phyloP scores from a whole-genome alignment of 305 asterid species.

The Striga hermonthica region DNA sequence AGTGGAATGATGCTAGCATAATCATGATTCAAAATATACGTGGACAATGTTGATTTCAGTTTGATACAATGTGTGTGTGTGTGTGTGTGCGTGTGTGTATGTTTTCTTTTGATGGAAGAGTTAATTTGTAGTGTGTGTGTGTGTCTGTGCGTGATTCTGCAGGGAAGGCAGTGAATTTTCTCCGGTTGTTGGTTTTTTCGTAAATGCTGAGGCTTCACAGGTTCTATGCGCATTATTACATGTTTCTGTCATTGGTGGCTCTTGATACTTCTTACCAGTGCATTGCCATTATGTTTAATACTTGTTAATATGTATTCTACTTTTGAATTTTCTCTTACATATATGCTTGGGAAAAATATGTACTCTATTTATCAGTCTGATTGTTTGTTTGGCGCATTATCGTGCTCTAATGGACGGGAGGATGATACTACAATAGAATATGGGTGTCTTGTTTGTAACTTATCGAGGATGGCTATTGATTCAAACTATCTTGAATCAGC shows the following conservation, averaged over 20 bases:
- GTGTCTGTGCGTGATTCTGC: constrained; percentile 27
- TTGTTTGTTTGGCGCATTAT: constrained; percentile 1
- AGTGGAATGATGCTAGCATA: no score
- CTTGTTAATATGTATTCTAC: background rate
- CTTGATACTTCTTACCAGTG: no score
- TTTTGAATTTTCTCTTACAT: background rate
- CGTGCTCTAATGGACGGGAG: background rate
- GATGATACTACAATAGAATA: background rate
- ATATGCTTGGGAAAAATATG: background rate
- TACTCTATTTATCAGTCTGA: constrained; percentile 8
- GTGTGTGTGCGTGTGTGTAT: background rate
- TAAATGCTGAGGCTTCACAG: constrained; percentile 58
- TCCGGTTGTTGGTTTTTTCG: constrained; percentile 69
- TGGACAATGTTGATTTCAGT: background rate
- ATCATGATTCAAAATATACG: no score
- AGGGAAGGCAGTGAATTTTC: constrained; percentile 83
- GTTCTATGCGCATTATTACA: constrained; percentile 35
- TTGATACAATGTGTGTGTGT: background rate
- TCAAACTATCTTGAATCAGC: background rate
- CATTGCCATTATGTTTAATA: constrained; percentile 2
- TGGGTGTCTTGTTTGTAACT: constrained; percentile 9
- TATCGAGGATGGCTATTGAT: background rate
- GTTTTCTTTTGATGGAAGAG: constrained; percentile 4
- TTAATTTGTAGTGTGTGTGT: background rate
- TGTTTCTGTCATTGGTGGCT: constrained; percentile 9